phyloP scores from a whole-genome alignment of 2,329 filamentous ascomycete genomes.

The Nigrospora osmanthi region DNA sequence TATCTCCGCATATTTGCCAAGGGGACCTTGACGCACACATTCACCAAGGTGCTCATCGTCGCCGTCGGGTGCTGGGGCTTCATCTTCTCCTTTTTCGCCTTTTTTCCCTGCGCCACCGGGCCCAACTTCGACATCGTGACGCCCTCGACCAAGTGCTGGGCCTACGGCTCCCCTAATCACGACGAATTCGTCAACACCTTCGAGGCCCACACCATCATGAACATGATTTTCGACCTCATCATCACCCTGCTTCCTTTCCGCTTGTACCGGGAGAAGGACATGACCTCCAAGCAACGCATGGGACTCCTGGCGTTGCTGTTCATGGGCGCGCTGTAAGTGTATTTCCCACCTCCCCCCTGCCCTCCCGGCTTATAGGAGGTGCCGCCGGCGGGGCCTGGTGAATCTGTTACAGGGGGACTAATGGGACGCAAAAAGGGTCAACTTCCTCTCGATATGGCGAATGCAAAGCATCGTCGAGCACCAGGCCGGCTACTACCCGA shows the following conservation, averaged over 20 bases:
- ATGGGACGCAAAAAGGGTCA: slow-evolving; percentile 15
- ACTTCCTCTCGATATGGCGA: slow-evolving; percentile 21
- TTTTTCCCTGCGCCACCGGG: slow-evolving; percentile 22
- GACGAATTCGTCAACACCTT: slow-evolving; percentile 11
- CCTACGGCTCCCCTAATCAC: slow-evolving; percentile 10
- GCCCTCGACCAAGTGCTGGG: slow-evolving; percentile 6
- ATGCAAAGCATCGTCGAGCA: slow-evolving; percentile 18
- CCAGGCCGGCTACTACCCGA: slow-evolving; percentile 22
- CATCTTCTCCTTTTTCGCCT: slow-evolving; percentile 18
- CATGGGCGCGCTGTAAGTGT: slow-evolving; percentile 22
- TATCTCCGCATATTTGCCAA: slow-evolving; percentile 26
- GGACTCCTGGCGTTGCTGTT: slow-evolving; percentile 20
- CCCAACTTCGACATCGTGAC: slow-evolving; percentile 20
- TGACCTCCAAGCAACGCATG: slow-evolving; percentile 18
- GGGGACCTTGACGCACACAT: slow-evolving; percentile 8
- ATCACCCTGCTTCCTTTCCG: slow-evolving; percentile 13
- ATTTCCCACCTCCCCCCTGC: not conserved
- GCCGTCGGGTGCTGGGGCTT: slow-evolving; percentile 20
- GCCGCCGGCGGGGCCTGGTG: not conserved
- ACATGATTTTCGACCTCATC: slow-evolving; percentile 15
- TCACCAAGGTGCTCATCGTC: slow-evolving; percentile 16
- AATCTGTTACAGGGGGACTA: not conserved
- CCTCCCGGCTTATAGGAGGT: not conserved
- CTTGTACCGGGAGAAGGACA: slow-evolving; percentile 8
- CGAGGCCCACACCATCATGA: slow-evolving; percentile 12